Evolutionary conservation across 73 alveolate species (phyloP).

Genomic region (Stentor roeselii): DNA sequence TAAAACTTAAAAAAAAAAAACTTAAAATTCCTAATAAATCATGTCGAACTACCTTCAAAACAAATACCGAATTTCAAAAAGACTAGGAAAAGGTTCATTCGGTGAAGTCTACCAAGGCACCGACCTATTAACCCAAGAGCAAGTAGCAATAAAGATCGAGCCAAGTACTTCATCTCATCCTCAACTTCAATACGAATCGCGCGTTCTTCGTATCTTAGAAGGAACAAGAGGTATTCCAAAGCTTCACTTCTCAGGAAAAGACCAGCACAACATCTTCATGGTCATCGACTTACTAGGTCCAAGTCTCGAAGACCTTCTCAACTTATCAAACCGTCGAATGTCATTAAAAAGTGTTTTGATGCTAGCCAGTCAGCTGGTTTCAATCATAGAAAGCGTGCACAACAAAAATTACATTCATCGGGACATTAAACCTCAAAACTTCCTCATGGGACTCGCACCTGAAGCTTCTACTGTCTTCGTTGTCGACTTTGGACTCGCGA

Average conservation of each 20-base stretch:
- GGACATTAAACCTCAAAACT: conserved; percentile 72
- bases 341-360: conserved; percentile 62
- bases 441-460: conserved; percentile 58
- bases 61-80: too few species aligned
- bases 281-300: conserved; percentile 83
- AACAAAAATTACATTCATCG: conserved; percentile 55
- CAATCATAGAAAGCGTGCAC: conserved; percentile 67
- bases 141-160: conserved; percentile 54
- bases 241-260: conserved; percentile 70
- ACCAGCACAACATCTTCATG: conserved; percentile 70
- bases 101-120: conserved; percentile 59
- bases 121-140: conserved; percentile 39
- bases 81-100: conserved; percentile 54
- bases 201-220: conserved; percentile 43
- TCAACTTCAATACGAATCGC: conserved; percentile 37
- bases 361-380: conserved; percentile 65
- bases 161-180: conserved; percentile 27
- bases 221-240: conserved; percentile 68
- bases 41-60: too few species aligned
- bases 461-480: conserved; percentile 29
- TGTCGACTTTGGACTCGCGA: conserved; percentile 76
- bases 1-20: too few species aligned
- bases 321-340: conserved; percentile 47
- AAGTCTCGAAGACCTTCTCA: conserved; percentile 58
- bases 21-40: too few species aligned